Base-by-base conservation (phyloP, 2,329 filamentous ascomycete species). In the Meredithiella fracta region DNA sequence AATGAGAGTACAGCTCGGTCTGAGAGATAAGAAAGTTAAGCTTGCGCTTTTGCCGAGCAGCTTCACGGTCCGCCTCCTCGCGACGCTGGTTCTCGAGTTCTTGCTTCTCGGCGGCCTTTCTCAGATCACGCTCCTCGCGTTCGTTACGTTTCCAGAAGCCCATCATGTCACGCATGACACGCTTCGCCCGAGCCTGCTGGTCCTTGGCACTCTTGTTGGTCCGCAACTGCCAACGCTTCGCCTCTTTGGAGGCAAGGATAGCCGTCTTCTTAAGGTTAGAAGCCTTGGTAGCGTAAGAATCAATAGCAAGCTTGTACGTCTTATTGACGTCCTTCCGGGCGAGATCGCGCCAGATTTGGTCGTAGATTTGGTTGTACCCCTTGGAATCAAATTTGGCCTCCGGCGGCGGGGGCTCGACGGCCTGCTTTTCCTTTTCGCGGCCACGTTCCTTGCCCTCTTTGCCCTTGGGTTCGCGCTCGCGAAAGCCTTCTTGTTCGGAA, bases 191-290 rank as follows among this genome's bases (percentile, higher is more conserved):
- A 44, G 92, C 92, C 67, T 97, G 92, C 3, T 94, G 86, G 68
- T 98, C 92, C 69, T 98, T 98, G 67, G 86, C 92, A 65, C 90
- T 94, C 76, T 98, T 97, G 74, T 98, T 98, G 55, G 92, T 98
- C 44, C 89, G 85, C 59, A 94, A 79, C 68, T 98, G 94, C 92
- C 92, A 98, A 65, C 94, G 79, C 65, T 94, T 89, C 55, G 92
- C 91, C 70, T 98, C 92, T 67, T 98, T 98, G 59, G 91, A 94
- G 6, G 92, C 92, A 42, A 98, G 74, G 63, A 97, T 91, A 14
- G 90, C 92, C 0, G 92, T 98, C 76, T 98, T 98, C 67, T 94
- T 92, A 51, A 95, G 78, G 63, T 98, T 98, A n/a, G 91, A 94
- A 54, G 86, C 80, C 66, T 94, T 94, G 38, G 85, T 94, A 7